phyloP scores from a whole-genome alignment of 2,329 filamentous ascomycete genomes.

The Fusarium acutatum region DNA sequence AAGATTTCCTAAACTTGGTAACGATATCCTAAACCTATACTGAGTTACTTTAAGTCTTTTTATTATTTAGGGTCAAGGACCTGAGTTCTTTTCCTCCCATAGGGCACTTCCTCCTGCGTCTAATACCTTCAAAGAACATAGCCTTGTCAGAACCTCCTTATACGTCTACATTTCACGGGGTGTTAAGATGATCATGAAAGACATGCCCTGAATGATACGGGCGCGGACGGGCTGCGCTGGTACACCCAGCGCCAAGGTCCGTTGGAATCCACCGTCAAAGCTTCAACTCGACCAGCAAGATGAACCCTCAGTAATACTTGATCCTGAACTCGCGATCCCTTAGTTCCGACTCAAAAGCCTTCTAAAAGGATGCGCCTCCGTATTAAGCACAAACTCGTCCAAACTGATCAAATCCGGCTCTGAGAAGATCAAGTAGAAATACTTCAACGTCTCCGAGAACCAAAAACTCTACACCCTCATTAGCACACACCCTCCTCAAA shows the following conservation, averaged over 20 bases:
- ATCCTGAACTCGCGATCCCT: accelerated
- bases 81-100: too few species aligned
- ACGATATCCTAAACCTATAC: too few species aligned
- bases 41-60: too few species aligned
- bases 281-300: neutral
- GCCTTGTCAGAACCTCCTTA: too few species aligned
- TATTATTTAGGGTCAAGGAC: too few species aligned
- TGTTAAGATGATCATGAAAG: too few species aligned
- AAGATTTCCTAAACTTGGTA: too few species aligned
- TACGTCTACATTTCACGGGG: too few species aligned
- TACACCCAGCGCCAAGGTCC: neutral
- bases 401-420: slow-evolving; percentile 70
- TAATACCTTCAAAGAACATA: too few species aligned
- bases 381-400: slow-evolving; percentile 72
- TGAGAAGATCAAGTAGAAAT: slow-evolving; percentile 77
- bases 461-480: slow-evolving; percentile 68
- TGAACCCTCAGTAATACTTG: neutral
- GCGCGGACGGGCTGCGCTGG: neutral
- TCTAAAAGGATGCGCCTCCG: slow-evolving; percentile 58
- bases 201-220: too few species aligned
- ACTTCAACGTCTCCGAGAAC: slow-evolving; percentile 78
- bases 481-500: neutral
- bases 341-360: neutral
- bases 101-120: too few species aligned
- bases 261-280: accelerated